Percentiles rank a stretch among this genome's conserved stretches.
These are phyloP conservation scores for Paecilomyces niveus DNA, from an alignment of 2,329 filamentous ascomycete species.

Conservation along the genomic window DNA sequence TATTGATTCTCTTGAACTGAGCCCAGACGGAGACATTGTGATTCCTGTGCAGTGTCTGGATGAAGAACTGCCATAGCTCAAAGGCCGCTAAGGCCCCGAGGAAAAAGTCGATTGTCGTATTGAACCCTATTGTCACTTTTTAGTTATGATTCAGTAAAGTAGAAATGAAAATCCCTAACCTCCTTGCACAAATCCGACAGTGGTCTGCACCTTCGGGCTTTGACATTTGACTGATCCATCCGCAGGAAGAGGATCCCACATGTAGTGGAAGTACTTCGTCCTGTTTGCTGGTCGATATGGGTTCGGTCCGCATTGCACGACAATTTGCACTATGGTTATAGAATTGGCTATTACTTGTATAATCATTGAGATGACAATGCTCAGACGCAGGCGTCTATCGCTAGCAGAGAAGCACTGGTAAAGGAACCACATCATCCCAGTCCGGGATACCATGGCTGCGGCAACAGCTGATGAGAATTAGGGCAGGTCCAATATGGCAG, in stretches of 20 bases:
- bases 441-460: conserved; percentile 27
- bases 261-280: conserved; percentile 29
- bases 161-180: conserved; percentile 9
- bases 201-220: conserved; percentile 24
- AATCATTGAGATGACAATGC: conserved; percentile 24
- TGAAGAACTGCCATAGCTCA: conserved; percentile 30
- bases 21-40: conserved; percentile 17
- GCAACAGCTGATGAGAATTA: conserved; percentile 19
- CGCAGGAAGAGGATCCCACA: conserved; percentile 28
- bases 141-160: neutral
- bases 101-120: conserved; percentile 26
- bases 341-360: conserved; percentile 26
- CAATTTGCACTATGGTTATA: conserved; percentile 26
- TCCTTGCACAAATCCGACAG: conserved; percentile 30
- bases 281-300: conserved; percentile 23
- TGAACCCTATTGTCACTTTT: conserved; percentile 17
- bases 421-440: conserved; percentile 32
- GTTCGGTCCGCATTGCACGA: conserved; percentile 29
- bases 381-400: conserved; percentile 20
- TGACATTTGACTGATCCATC: conserved; percentile 30
- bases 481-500: conserved; percentile 5
- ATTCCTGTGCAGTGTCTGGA: conserved; percentile 19
- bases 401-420: conserved; percentile 26
- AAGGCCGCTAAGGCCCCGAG: conserved; percentile 24
- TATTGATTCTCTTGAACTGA: conserved; percentile 22